Conservation (phyloP, 441 rosid genomes). For the Adansonia madagascariensis region DNA sequence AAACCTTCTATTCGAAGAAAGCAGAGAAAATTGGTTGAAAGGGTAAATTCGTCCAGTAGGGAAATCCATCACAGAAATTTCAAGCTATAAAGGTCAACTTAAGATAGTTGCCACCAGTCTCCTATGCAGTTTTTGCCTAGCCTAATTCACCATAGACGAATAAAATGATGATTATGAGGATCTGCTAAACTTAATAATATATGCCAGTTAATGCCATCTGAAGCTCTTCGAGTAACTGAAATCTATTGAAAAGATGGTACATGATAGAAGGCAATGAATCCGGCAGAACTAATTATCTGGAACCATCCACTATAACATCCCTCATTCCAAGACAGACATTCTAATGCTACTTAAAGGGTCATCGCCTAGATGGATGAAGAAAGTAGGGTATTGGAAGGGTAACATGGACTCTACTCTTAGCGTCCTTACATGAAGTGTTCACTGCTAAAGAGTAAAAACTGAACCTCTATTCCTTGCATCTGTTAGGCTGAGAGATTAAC, state of each 20-base stretch:
- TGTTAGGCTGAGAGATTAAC: neutral
- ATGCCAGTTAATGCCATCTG: neutral
- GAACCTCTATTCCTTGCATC: slow-evolving; percentile 8
- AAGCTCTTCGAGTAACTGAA: neutral
- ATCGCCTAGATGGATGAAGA: neutral
- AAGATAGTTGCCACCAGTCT: neutral
- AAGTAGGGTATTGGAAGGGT: neutral
- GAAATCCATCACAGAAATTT: neutral
- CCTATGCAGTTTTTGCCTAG: neutral
- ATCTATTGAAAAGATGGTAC: no score
- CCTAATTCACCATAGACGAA: neutral
- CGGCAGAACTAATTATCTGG: neutral
- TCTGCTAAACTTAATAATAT: neutral
- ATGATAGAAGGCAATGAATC: neutral
- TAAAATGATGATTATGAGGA: neutral
- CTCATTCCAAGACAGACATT: neutral
- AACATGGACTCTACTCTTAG: neutral
- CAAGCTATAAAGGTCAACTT: neutral
- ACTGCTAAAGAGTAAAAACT: neutral
- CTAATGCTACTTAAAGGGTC: neutral
- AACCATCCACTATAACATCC: no score
- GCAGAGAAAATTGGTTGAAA: neutral
- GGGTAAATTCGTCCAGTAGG: neutral
- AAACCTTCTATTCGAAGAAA: no score
- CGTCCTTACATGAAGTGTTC: neutral